These are phyloP conservation scores for sorghum (Sorghum bicolor) DNA, from an alignment of 176 grass and related monocot genomes.

Conservation along the genomic window DNA sequence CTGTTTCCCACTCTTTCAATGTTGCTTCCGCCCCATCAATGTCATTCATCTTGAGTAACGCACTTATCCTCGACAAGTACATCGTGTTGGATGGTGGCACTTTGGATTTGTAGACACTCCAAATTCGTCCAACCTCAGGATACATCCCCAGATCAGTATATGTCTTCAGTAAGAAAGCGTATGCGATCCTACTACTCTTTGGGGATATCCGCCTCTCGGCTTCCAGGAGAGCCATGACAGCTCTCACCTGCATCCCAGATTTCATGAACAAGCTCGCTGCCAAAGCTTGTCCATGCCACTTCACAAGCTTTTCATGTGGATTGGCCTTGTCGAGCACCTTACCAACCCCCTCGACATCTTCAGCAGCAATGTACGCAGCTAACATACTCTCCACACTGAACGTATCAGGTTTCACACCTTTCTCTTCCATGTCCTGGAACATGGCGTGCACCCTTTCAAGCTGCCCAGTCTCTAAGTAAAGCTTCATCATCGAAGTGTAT, in stretches of 20 bases:
- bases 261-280: conserved; percentile 29
- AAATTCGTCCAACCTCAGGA: conserved; percentile 36
- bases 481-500: conserved; percentile 50
- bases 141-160: conserved; percentile 44
- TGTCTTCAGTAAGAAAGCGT: conserved; percentile 35
- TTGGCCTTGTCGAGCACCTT: conserved; percentile 28
- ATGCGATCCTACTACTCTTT: conserved; percentile 28
- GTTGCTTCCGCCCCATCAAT: conserved; percentile 39
- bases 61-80: conserved; percentile 56
- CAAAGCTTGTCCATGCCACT: conserved; percentile 36
- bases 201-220: conserved; percentile 34
- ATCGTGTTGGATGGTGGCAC: conserved; percentile 32
- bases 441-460: conserved; percentile 32
- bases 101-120: conserved; percentile 36
- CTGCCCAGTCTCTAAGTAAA: conserved; percentile 35
- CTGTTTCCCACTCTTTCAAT: conserved; percentile 50
- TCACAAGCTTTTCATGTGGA: not conserved
- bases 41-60: conserved; percentile 45
- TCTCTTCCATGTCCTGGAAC: conserved; percentile 41
- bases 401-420: conserved; percentile 26
- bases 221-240: conserved; percentile 28
- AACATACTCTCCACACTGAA: conserved; percentile 38
- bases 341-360: conserved; percentile 32
- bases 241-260: conserved; percentile 36
- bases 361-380: conserved; percentile 10